Evolutionary conservation across 75 land plant genomes (phyloP).

Genomic region (Pinus taeda): DNA sequence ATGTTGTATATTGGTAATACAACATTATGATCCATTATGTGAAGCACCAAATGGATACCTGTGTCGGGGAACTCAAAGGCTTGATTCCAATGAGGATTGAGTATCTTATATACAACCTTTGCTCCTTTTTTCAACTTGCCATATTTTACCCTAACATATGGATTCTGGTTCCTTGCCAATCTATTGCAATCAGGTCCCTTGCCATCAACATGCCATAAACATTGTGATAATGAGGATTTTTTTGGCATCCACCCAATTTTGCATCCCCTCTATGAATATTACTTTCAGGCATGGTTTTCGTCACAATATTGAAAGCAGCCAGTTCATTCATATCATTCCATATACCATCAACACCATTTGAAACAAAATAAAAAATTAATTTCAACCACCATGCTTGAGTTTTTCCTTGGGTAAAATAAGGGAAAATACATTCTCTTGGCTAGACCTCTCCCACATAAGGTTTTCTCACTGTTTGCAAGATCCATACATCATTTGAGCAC

Average conservation of each 20-base stretch:
- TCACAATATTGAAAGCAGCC: slow-evolving; percentile 85
- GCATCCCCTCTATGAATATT: slow-evolving; percentile 85
- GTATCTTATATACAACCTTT: slow-evolving; percentile 80
- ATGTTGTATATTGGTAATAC: slow-evolving; percentile 72
- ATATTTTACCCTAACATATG: too few relatives aligned
- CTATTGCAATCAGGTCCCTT: slow-evolving; percentile 5
- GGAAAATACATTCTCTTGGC: too few relatives aligned
- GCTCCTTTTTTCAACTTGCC: too few relatives aligned
- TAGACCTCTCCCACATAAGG: slow-evolving; percentile 65
- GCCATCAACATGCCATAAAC: slow-evolving; percentile 96
- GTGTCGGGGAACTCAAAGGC: slow-evolving; percentile 79
- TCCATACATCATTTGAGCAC: slow-evolving; percentile 62
- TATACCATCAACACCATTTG: slow-evolving; percentile 94
- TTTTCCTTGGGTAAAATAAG: slow-evolving; percentile 8
- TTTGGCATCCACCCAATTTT: slow-evolving; percentile 85
- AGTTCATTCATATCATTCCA: slow-evolving; percentile 99
- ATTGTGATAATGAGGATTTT: slow-evolving; percentile 81
- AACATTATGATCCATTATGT: slow-evolving; percentile 91
- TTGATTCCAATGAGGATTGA: slow-evolving; percentile 88
- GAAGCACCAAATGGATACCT: slow-evolving; percentile 65
- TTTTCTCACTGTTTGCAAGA: slow-evolving; percentile 54
- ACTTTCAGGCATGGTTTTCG: slow-evolving; percentile 94
- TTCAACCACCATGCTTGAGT: slow-evolving; percentile 82
- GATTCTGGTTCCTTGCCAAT: too few relatives aligned
- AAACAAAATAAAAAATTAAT: slow-evolving; percentile 67